Evolutionary conservation across 192 early-diverging fungal species (phyloP), one percentile per base, ranked within the genome.

Genomic region (Coemansia sp.): DNA sequence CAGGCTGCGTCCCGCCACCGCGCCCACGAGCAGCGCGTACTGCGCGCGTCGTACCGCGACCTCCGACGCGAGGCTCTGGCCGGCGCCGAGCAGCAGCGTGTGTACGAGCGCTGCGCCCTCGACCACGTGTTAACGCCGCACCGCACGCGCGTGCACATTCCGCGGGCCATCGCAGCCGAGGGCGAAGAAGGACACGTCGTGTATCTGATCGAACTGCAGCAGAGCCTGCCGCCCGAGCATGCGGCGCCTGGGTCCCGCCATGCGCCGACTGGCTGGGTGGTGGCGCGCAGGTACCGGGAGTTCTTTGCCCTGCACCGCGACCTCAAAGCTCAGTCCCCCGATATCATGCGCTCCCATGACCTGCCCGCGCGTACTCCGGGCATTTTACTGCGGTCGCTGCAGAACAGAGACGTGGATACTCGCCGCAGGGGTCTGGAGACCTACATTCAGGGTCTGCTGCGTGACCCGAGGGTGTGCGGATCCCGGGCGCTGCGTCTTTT

Each of bases 251-350:
- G 38, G 20, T n/a, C 38, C 10, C 34, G 22, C 15, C 60, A 50
- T 46, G 80, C 75, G 53, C 71, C 72, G 1, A 50, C 68, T 1
- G 90, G 91, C 3, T 94, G 92, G 92, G 85, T 93, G 18, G 89
- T 93, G n/a, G 84, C 86, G 2, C 85, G 93, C 7, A 79, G 95
- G 3, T 95, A 93, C 75, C 88, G 88, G 20, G 94, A 98, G 79
- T 97, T 98, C 75, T 87, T 89, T 62, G 83, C 87, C 0, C 76
- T 98, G 69, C 95, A 98, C 70, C 89, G 89, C 36, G 76, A 84
- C 11, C 79, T 98, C 27, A 87, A 86, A 33, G 70, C 79, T n/a
- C n/a, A 2, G 70, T 77, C 89, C 0, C 44, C 16, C 18, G 70
- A 86, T 13, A 38, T 7, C 36, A 89, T 95, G 66, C 82, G 87